A percentile compares a stretch with the other conserved stretches of the same genome.
Conservation (phyloP, 108 stramenopile species). For the Skeletonema tropicum region DNA sequence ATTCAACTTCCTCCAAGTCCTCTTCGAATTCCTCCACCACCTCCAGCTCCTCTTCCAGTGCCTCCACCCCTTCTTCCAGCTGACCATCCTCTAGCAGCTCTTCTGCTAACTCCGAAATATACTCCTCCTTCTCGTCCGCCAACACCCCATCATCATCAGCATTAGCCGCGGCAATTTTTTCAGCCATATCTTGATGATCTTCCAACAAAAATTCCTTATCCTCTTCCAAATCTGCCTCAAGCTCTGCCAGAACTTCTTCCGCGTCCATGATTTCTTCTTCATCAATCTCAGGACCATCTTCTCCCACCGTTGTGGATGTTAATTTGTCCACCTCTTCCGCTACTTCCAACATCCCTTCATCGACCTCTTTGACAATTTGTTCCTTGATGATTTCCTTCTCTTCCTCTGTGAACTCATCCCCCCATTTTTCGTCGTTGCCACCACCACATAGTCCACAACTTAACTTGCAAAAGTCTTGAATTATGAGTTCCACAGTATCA, state of each 20-base stretch:
- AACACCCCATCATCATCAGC: slow-evolving; percentile 5
- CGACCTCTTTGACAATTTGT: slow-evolving; percentile 5
- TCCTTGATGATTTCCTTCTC: slow-evolving; percentile 7
- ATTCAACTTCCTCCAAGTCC: background rate
- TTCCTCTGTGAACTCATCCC: background rate
- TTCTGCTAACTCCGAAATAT: background rate
- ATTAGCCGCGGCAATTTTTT: slow-evolving; percentile 2
- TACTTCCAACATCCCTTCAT: slow-evolving; percentile 1
- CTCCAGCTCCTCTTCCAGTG: background rate
- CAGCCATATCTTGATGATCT: background rate
- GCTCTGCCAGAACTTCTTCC: slow-evolving; percentile 6
- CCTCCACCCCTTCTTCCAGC: background rate
- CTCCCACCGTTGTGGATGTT: background rate
- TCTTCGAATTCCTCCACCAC: background rate
- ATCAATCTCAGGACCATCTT: background rate
- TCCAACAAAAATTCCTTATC: background rate
- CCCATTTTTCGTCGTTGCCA: background rate
- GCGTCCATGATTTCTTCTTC: background rate
- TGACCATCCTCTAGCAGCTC: background rate
- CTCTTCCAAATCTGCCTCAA: background rate
- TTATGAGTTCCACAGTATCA: background rate
- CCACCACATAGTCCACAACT: background rate
- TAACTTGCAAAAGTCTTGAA: background rate
- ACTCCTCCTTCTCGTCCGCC: background rate
- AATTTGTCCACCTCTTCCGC: background rate